Conservation (phyloP, 2,329 filamentous ascomycete species). For the Talaromyces sp. region DNA sequence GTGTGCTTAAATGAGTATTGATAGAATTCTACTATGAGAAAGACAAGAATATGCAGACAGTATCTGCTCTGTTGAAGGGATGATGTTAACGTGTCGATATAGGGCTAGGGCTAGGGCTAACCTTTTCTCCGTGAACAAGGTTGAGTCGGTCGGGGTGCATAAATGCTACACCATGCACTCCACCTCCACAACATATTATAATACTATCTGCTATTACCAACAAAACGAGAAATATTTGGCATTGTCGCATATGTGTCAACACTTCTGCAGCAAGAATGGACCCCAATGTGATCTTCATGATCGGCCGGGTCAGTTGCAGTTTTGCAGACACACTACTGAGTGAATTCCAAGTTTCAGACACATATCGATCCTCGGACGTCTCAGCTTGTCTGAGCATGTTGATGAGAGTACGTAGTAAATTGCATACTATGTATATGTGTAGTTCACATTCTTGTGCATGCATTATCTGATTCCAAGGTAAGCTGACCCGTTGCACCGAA, state of each 20-base stretch:
- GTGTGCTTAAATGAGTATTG: too few species aligned
- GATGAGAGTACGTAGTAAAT: neutral
- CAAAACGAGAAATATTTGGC: neutral
- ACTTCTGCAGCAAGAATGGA: neutral
- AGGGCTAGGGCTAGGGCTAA: neutral
- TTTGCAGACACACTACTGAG: too few species aligned
- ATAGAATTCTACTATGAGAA: neutral
- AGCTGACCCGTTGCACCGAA: neutral
- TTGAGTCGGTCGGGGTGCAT: neutral
- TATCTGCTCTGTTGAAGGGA: neutral
- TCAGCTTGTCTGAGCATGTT: neutral
- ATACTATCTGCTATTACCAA: neutral
- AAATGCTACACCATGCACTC: neutral
- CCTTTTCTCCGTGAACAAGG: neutral
- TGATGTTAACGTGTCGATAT: neutral
- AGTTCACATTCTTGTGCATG: neutral
- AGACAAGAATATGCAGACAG: neutral
- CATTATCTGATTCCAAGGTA: neutral
- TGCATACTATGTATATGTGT: neutral
- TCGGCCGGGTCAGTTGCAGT: neutral
- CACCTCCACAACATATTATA: neutral
- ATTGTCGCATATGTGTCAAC: neutral
- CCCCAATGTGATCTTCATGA: constrained; percentile 1
- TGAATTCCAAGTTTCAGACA: neutral
- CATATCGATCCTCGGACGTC: neutral